Conservation (phyloP, 2,329 filamentous ascomycete species). For the Trichoderma atroviride region DNA sequence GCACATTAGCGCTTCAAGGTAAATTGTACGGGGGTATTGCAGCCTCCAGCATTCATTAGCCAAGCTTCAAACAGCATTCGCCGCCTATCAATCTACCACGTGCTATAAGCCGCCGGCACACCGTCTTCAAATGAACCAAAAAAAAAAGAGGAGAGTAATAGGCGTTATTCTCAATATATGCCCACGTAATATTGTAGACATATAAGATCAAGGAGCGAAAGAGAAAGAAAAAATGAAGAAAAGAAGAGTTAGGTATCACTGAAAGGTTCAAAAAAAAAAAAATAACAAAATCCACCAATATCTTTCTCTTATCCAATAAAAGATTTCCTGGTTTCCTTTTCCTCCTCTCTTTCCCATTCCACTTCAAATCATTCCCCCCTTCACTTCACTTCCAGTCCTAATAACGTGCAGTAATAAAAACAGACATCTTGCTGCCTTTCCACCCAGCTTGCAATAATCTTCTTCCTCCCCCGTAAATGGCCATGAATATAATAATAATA, state of each 20-base stretch:
- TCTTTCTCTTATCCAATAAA: constrained; percentile 8
- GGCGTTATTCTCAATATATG: background rate
- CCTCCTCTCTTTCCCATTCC: background rate
- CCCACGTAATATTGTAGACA: background rate
- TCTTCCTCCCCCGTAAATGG: background rate
- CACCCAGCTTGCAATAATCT: background rate
- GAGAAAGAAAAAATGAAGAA: background rate
- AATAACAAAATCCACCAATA: constrained; percentile 14
- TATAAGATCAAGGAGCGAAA: background rate
- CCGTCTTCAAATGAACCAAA: background rate
- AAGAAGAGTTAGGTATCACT: constrained; percentile 25
- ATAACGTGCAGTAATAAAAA: background rate
- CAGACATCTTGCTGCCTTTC: background rate
- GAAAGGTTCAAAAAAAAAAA: constrained; percentile 6
- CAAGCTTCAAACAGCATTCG: background rate
- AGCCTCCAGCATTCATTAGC: background rate
- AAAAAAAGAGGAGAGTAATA: background rate
- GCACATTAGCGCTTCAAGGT: background rate
- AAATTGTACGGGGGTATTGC: background rate
- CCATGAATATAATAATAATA: background rate
- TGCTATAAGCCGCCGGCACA: constrained; percentile 1
- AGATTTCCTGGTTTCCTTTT: background rate
- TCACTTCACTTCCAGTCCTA: background rate
- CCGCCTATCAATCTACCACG: background rate
- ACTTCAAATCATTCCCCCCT: background rate